Conservation (phyloP, 1,284 basidiomycete genomes). For the Pascua sp. region DNA sequence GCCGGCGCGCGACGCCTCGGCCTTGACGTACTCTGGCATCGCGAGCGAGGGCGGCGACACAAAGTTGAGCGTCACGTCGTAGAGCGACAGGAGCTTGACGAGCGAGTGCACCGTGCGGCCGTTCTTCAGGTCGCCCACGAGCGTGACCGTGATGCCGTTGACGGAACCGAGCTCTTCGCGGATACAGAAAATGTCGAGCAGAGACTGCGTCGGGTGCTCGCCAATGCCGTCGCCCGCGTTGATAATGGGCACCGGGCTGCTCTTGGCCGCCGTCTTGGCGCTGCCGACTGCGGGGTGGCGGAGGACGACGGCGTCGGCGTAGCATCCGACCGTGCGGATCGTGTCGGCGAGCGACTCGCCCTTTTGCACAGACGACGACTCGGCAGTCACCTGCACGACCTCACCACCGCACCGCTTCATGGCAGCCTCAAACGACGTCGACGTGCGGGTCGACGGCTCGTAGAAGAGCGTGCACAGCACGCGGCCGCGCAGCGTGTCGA, state of each 20-base stretch:
- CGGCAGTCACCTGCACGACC: conserved; percentile 78
- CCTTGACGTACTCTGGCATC: conserved; percentile 86
- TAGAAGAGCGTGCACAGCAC: conserved; percentile 96
- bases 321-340: conserved; percentile 90
- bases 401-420: conserved; percentile 98
- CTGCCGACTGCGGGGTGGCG: conserved; percentile 92
- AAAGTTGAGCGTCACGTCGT: conserved; percentile 90
- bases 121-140: conserved; percentile 95
- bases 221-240: conserved; percentile 97
- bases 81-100: conserved; percentile 85
- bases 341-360: conserved; percentile 94
- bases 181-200: conserved; percentile 95
- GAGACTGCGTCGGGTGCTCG: conserved; percentile 94
- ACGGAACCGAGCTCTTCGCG: conserved; percentile 97
- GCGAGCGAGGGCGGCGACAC: conserved; percentile 85
- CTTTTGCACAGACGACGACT: conserved; percentile 85
- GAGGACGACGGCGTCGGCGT: conserved; percentile 91
- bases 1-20: conserved; percentile 77
- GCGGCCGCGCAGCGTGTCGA: conserved; percentile 87
- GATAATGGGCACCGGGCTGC: conserved; percentile 89
- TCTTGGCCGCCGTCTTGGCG: conserved; percentile 85
- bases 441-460: conserved; percentile 95
- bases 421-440: conserved; percentile 95
- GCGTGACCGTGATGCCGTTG: conserved; percentile 90
- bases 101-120: conserved; percentile 96